Conservation (phyloP, 768 basidiomycete species). For the Lactarius hatsudake region DNA sequence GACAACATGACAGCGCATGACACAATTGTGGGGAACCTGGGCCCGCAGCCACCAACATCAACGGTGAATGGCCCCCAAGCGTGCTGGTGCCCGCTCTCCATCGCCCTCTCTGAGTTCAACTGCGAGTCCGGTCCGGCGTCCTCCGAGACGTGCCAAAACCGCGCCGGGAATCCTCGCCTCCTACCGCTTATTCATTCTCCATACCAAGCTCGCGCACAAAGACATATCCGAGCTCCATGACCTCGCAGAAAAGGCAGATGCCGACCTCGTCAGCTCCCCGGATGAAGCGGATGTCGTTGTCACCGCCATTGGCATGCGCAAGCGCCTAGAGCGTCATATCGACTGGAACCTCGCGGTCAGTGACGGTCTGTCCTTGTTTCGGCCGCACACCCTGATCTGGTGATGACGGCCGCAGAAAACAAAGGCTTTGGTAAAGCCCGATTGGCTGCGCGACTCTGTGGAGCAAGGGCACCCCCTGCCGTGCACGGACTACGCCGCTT, state of each 20-base stretch:
- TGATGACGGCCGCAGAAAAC: constrained; percentile 43
- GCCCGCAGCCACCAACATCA: not conserved
- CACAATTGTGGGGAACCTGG: not conserved
- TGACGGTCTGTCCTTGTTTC: constrained; percentile 17
- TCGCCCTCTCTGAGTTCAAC: constrained; percentile 1
- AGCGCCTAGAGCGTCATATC: constrained; percentile 68
- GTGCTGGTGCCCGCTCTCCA: constrained; percentile 6
- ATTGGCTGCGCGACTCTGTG: constrained; percentile 66
- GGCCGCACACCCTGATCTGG: not conserved
- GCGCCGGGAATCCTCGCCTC: constrained; percentile 19
- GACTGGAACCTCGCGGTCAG: constrained; percentile 63
- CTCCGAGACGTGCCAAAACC: constrained; percentile 6
- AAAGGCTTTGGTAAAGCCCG: constrained; percentile 66
- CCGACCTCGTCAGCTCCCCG: constrained; percentile 38
- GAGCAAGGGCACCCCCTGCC: constrained; percentile 44
- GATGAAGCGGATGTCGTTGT: constrained; percentile 62
- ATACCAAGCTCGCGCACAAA: constrained; percentile 32
- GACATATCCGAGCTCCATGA: constrained; percentile 32
- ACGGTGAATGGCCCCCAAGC: constrained; percentile 13
- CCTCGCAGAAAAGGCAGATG: constrained; percentile 33
- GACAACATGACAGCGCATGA: not conserved
- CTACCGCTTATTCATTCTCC: constrained; percentile 18
- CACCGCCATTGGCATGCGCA: constrained; percentile 62
- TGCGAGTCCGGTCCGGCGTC: not conserved
- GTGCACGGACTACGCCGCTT: constrained; percentile 54